Conservation (phyloP, 1,139 yeast species). For the Trichomonascaceae sp. region DNA sequence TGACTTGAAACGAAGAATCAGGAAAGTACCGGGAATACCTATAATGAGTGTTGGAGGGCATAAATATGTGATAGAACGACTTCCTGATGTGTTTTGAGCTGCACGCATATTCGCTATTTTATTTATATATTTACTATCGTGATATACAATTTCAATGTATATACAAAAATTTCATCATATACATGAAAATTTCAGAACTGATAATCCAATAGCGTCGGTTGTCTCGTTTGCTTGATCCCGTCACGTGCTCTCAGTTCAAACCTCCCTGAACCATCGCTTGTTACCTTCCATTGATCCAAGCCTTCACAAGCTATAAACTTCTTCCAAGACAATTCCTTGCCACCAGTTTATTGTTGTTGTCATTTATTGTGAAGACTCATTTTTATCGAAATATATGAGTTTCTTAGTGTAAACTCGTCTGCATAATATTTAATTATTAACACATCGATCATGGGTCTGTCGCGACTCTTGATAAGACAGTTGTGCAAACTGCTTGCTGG, state of each 20-base stretch:
- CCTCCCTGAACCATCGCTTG: neutral
- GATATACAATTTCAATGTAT: neutral
- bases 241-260: neutral
- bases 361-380: neutral
- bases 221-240: neutral
- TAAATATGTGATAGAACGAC: constrained; percentile 83
- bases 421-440: neutral
- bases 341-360: neutral
- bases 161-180: too few relatives aligned
- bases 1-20: constrained; percentile 85
- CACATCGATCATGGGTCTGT: constrained; percentile 10
- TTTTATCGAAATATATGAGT: neutral
- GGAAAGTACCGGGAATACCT: constrained; percentile 97
- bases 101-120: neutral
- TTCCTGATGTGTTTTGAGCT: constrained; percentile 80
- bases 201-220: too few relatives aligned
- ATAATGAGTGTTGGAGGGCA: constrained; percentile 94
- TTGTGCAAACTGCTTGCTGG: constrained; percentile 22
- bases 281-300: neutral
- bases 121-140: neutral
- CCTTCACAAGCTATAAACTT: neutral
- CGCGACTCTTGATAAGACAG: constrained; percentile 29
- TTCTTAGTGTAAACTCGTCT: neutral
- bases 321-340: neutral
- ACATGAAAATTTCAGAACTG: too few relatives aligned